Evolutionary conservation across 202 grass and related monocot species (phyloP), one percentile per base, ranked within the genome.

Genomic region (Schoenoplectus triqueter): DNA sequence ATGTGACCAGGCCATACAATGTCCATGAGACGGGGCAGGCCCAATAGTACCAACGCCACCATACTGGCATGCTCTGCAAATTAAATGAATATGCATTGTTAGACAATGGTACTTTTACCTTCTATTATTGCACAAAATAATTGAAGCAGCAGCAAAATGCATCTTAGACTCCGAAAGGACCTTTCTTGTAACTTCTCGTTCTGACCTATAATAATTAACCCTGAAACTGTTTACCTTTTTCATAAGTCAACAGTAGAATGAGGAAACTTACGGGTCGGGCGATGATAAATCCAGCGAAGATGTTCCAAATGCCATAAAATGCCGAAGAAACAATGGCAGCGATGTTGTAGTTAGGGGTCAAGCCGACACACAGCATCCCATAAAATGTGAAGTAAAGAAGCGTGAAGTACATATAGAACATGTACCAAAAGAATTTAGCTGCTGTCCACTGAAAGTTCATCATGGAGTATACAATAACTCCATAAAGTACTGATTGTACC

Each of bases 31-130:
- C 87, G 0, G 91, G 91, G 44, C 91, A 93, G 13, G 66, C 85
- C 91, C 91, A 93, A 17, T 84, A 91, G 87, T 93, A 93, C 92
- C 92, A 93, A 48, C 89, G 87, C 92, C 92, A 93, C 91, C 91
- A 93, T 72, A 81, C 69, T 5, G 91, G 89, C 86, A 93, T 93
- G 9, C 71, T 90, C 91, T 92, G 83, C 21, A 74, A 73, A 70
- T 15, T 50, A 62, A 66, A 68, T 6, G 48, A 66, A 50, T 64
- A 80, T 82, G 44, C 42, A 82, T 66, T 64, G 22, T 78, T 18
- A 78, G 52, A 56, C 21, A 14, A 15, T 77, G 20, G 13, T 60
- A 78, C 39, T 44, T 57, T 60, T 22, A 60, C 13, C 51, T 57
- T 56, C 14, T 41, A 31, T 73, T 48, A 8, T 20, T 51, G 14